Base-by-base conservation (phyloP, 345 rosid genomes). In the Punica granatum region DNA sequence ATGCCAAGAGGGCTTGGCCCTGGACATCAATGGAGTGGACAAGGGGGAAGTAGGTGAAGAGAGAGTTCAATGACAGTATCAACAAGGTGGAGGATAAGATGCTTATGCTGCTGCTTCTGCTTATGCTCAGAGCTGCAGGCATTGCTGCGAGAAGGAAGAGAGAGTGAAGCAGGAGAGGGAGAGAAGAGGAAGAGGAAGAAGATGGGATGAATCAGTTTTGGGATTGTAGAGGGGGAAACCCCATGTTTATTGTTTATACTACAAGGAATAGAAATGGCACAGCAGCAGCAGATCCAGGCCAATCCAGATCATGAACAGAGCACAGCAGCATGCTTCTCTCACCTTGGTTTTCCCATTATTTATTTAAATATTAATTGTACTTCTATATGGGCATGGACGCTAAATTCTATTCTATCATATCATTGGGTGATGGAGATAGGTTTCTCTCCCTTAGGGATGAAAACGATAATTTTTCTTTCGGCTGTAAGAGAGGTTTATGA, bases 241-340 rank as follows among this genome's bases (percentile, higher is more conserved):
- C 92, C 89, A 93, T 86, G 90, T 90, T 85, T 79, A 86, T 85
- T 84, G 28, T 51, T n/a, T n/a, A 37, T 37, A 11, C 6, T 18
- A 44, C 28, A 30, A 30, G 25, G 36, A 60, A 60, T 60, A 12
- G 36, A 19, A 30, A 60, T 88, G 84, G 84, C 84, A 80, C 19
- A 77, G 84, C 78, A 80, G 78, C 70, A 63, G 80, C 84, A 85
- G 88, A 83, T 88, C 90, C 79, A 82, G 91, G 88, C 88, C 87
- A 79, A 76, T 37, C 11, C 41, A 37, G 73, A 78, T 56, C 65
- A 74, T 30, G 8, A 16, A 30, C 36, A 30, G 63, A 56, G 60
- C 42, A 37, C 11, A 37, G 42, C 42, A 37, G 42, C 42, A 37
- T 37, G 11, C 42, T 37, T 37, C 42, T 13, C 42, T 37, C 72